phyloP scores from a whole-genome alignment of 805 yeast species.

The Saccharomycopsis sp. region DNA sequence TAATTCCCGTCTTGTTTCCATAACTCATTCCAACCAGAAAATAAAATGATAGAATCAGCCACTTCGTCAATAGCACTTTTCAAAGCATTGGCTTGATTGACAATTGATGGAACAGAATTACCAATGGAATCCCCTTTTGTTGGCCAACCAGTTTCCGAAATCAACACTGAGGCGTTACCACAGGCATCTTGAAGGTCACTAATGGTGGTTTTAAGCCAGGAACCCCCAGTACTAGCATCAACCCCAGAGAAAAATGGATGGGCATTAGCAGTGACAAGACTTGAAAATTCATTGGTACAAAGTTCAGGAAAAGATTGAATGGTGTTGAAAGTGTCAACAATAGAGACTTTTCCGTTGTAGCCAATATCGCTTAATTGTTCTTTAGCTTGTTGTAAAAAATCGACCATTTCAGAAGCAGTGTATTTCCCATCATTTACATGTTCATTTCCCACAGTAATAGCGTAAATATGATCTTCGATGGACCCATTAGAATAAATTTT shows the following conservation, averaged over 20 bases:
- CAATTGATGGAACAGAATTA: slow-evolving; percentile 64
- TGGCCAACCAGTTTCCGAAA: slow-evolving; percentile 98
- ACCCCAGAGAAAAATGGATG: slow-evolving; percentile 95
- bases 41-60: slow-evolving; percentile 62
- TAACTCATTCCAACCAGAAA: slow-evolving; percentile 77
- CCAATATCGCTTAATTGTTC: slow-evolving; percentile 66
- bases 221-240: slow-evolving; percentile 71
- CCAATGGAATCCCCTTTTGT: slow-evolving; percentile 68
- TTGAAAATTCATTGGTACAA: slow-evolving; percentile 61
- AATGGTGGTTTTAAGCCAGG: slow-evolving; percentile 80
- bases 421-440: slow-evolving; percentile 83
- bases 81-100: slow-evolving; percentile 69
- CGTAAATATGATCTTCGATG: slow-evolving; percentile 30
- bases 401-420: slow-evolving; percentile 52
- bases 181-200: slow-evolving; percentile 81
- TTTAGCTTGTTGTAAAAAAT: slow-evolving; percentile 58
- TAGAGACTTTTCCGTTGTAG: slow-evolving; percentile 84
- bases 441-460: slow-evolving; percentile 92
- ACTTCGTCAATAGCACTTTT: slow-evolving; percentile 56
- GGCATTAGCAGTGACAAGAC: slow-evolving; percentile 92
- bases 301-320: slow-evolving; percentile 85
- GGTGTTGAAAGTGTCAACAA: slow-evolving; percentile 95
- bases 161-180: slow-evolving; percentile 44
- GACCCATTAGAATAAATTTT: slow-evolving; percentile 11
- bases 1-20: slow-evolving; percentile 76